phyloP scores from a whole-genome alignment of 805 yeast species.

The Metschnikowia gelsemii region DNA sequence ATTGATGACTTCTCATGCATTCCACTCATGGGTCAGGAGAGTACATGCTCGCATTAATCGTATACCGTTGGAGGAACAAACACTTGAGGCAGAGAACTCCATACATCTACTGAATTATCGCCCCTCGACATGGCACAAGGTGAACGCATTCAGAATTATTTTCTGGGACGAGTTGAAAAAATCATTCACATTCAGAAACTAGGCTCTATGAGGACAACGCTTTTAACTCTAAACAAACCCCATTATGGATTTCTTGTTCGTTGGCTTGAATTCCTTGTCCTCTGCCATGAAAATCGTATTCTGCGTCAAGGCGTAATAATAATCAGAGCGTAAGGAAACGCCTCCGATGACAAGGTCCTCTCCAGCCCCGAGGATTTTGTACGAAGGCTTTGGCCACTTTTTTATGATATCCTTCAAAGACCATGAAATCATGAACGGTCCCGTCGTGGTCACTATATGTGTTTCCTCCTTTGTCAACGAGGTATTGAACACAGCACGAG shows the following conservation, averaged over 20 bases:
- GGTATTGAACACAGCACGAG: slow-evolving; percentile 75
- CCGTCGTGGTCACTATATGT: slow-evolving; percentile 72
- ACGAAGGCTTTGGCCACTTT: slow-evolving; percentile 46
- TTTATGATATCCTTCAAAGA: slow-evolving; percentile 57
- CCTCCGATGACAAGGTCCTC: slow-evolving; percentile 70
- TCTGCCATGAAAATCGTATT: slow-evolving; percentile 75
- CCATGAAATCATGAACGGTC: slow-evolving; percentile 85
- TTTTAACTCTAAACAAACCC: no score
- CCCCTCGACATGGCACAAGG: slow-evolving; percentile 56
- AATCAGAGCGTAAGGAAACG: slow-evolving; percentile 71
- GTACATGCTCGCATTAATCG: slow-evolving; percentile 66
- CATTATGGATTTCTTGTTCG: slow-evolving; percentile 10
- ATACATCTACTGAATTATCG: slow-evolving; percentile 30
- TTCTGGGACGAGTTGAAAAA: slow-evolving; percentile 62
- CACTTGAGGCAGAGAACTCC: slow-evolving; percentile 22
- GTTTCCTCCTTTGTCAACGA: slow-evolving; percentile 65
- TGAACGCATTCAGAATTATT: slow-evolving; percentile 58
- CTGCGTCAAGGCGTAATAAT: slow-evolving; percentile 66
- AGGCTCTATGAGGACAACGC: no score
- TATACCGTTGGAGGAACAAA: slow-evolving; percentile 43
- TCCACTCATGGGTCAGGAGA: slow-evolving; percentile 60
- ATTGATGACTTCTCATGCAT: slow-evolving; percentile 56
- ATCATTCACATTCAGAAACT: slow-evolving; percentile 44
- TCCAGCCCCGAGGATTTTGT: slow-evolving; percentile 61
- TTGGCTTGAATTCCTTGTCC: slow-evolving; percentile 56